Conservation (phyloP, 164 flowering plant genomes). For the Sedum album region DNA sequence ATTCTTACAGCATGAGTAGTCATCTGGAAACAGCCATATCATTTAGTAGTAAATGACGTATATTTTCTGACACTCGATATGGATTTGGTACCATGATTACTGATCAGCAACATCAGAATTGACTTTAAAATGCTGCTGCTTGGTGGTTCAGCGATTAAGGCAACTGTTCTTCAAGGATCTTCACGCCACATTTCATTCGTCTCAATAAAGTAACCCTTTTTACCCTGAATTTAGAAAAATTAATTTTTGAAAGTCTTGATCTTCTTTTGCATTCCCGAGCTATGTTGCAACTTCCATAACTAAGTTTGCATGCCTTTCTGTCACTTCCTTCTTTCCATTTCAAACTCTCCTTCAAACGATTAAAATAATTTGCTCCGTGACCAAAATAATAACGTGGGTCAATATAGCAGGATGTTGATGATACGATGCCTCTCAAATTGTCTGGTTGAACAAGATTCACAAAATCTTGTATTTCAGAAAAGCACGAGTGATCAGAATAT, state of each 20-base stretch:
- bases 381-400: constrained; percentile 61
- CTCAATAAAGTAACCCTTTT: constrained; percentile 40
- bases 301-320: constrained; percentile 14
- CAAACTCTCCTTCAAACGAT: constrained; percentile 14
- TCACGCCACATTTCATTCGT: constrained; percentile 46
- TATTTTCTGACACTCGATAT: background rate
- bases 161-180: constrained; percentile 7
- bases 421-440: constrained; percentile 60
- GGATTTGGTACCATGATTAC: background rate
- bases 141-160: background rate
- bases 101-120: background rate
- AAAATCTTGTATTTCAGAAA: constrained; percentile 54
- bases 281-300: constrained; percentile 11
- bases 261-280: constrained; percentile 12
- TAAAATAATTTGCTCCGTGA: constrained; percentile 22
- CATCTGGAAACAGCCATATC: background rate
- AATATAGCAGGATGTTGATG: constrained; percentile 49
- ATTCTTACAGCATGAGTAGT: background rate
- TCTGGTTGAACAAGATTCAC: constrained; percentile 53
- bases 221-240: constrained; percentile 15
- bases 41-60: background rate
- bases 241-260: constrained; percentile 15
- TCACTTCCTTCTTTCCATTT: constrained; percentile 17
- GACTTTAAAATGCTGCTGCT: background rate
- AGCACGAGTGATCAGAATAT: constrained; percentile 86